A percentile compares a stretch with the other conserved stretches of the same genome.
Conservation (phyloP, 2,329 filamentous ascomycete genomes). For the Xylaria polymorpha region DNA sequence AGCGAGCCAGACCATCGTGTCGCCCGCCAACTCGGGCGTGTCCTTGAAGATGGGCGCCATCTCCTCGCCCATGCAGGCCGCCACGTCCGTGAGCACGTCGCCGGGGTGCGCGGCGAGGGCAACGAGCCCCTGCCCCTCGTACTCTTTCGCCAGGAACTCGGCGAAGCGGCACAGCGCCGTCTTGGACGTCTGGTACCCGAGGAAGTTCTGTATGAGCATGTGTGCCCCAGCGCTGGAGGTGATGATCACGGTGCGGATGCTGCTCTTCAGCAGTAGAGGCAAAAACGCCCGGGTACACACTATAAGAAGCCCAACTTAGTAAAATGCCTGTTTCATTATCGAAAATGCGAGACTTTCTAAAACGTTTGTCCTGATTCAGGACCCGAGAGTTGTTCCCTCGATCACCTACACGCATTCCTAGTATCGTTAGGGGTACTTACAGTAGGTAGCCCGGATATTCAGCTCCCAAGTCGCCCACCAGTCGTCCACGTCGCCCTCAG, state of each 20-base stretch:
- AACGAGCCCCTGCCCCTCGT: constrained; percentile 54
- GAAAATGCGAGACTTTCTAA: not conserved
- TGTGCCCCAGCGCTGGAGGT: constrained; percentile 56
- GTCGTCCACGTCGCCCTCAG: constrained; percentile 35
- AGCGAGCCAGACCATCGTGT: constrained; percentile 39
- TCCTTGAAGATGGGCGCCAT: constrained; percentile 39
- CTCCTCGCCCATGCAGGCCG: constrained; percentile 46
- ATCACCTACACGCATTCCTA: not conserved
- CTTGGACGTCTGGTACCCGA: constrained; percentile 59
- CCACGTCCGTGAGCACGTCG: constrained; percentile 55
- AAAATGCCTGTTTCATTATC: not conserved
- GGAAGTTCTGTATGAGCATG: constrained; percentile 48
- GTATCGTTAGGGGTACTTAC: constrained; percentile 10
- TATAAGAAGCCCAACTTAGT: not conserved
- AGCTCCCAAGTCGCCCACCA: constrained; percentile 38
- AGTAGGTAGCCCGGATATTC: constrained; percentile 35
- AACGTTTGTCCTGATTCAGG: not conserved
- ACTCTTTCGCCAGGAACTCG: constrained; percentile 56
- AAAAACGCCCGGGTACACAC: constrained; percentile 33
- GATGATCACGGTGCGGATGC: constrained; percentile 52
- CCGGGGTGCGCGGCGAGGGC: constrained; percentile 57
- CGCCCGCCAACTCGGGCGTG: constrained; percentile 43
- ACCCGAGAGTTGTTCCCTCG: not conserved
- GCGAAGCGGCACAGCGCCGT: constrained; percentile 56
- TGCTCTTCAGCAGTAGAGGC: constrained; percentile 29